Conservation (phyloP, 805 yeast genomes). For the Priceomyces fermenticarens region DNA sequence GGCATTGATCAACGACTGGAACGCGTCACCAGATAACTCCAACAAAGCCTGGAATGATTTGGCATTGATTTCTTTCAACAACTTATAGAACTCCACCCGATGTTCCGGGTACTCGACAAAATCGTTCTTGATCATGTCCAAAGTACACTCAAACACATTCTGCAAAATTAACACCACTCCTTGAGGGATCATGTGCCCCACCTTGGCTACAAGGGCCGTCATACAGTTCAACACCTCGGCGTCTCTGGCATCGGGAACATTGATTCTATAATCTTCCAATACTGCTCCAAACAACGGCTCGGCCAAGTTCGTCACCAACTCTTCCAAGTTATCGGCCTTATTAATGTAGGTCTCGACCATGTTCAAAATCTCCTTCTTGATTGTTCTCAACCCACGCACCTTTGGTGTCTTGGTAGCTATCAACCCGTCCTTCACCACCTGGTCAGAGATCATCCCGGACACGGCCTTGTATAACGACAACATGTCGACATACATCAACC, state of each 20-base stretch:
- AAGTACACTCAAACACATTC: conserved; percentile 89
- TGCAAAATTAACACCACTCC: conserved; percentile 85
- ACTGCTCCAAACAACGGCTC: conserved; percentile 82
- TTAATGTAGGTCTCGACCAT: conserved; percentile 85
- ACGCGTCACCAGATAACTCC: conserved; percentile 87
- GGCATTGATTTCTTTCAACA: conserved; percentile 80
- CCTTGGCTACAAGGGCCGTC: conserved; percentile 83
- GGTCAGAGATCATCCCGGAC: conserved; percentile 75
- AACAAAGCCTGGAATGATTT: conserved; percentile 83
- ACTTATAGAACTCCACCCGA: conserved; percentile 91
- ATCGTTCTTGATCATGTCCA: conserved; percentile 93
- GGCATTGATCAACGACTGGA: conserved; percentile 87
- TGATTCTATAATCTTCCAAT: conserved; percentile 80
- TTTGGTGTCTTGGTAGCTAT: conserved; percentile 94
- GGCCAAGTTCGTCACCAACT: conserved; percentile 76
- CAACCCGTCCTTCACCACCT: conserved; percentile 75
- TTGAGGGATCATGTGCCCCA: conserved; percentile 83
- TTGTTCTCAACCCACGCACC: conserved; percentile 92
- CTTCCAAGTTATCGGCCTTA: conserved; percentile 82
- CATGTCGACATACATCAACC: conserved; percentile 84
- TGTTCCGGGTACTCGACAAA: conserved; percentile 97
- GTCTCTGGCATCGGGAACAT: conserved; percentile 95
- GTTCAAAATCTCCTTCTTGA: conserved; percentile 89
- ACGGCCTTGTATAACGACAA: conserved; percentile 86
- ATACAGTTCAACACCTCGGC: conserved; percentile 96